These are phyloP conservation scores for Ophiostoma himal-ulmi DNA, from an alignment of 2,329 filamentous ascomycete species.

Conservation along the genomic window DNA sequence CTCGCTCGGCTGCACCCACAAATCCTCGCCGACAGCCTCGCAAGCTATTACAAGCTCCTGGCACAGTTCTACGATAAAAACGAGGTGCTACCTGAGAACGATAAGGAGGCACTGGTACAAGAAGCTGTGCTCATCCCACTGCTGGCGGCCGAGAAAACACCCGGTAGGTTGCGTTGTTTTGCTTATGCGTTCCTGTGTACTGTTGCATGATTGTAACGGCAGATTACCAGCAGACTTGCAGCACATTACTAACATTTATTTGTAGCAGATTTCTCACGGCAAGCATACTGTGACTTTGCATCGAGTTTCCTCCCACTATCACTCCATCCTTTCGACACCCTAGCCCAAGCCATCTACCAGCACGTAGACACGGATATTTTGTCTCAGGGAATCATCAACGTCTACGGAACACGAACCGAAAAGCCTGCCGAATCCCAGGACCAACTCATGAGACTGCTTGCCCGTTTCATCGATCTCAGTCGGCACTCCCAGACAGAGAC, in stretches of 20 bases:
- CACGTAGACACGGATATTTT: slow-evolving; percentile 39
- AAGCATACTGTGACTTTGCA: slow-evolving; percentile 36
- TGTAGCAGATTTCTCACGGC: neutral
- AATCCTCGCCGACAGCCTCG: slow-evolving; percentile 25
- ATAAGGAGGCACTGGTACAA: slow-evolving; percentile 21
- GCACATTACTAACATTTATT: neutral
- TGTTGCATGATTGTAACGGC: neutral
- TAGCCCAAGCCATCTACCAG: slow-evolving; percentile 35
- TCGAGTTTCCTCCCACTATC: slow-evolving; percentile 36
- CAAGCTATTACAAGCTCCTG: slow-evolving; percentile 27
- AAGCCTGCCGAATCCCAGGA: slow-evolving; percentile 32
- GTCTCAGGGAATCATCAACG: slow-evolving; percentile 38
- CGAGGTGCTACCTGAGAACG: slow-evolving; percentile 8
- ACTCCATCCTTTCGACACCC: slow-evolving; percentile 39
- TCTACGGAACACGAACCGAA: slow-evolving; percentile 31
- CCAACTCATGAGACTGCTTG: slow-evolving; percentile 57
- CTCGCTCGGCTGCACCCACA: slow-evolving; percentile 24
- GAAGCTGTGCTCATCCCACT: slow-evolving; percentile 26
- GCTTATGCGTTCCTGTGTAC: neutral
- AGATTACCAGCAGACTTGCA: too few species aligned
- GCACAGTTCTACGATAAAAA: slow-evolving; percentile 22
- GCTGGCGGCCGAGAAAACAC: neutral
- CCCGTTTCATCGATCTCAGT: slow-evolving; percentile 59
- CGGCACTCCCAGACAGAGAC: slow-evolving; percentile 34
- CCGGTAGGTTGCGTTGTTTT: slow-evolving; percentile 14